Base-by-base conservation (phyloP, 345 rosid species). In the Pseudoturritis turrita region DNA sequence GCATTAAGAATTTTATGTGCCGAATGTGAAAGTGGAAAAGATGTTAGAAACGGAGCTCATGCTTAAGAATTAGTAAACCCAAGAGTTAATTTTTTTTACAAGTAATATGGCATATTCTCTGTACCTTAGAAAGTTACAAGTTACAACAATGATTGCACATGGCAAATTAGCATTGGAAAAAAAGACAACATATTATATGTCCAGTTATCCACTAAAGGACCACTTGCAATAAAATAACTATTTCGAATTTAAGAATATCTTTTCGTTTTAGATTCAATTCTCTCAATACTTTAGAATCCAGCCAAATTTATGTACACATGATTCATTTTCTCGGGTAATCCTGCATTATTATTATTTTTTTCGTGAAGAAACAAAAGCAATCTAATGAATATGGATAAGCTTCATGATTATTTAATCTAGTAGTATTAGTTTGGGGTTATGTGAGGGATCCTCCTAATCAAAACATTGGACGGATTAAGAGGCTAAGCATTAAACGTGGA, bases 141-240 rank as follows among this genome's bases (percentile, higher is more conserved):
- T 25, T 33, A 43, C 58, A 75, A 43, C 58, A 75, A 75, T 75
- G 58, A 75, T 75, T 44, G 57, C 65, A 75, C 62, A 53, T 61
- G 65, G 25, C 51, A 52, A 53, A 61, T 62, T 75, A 26, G 50
- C 44, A 55, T 31, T 68, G 35, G 44, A 54, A 10, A 29, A 33
- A 10, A 10, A 51, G 22, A n/a, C 59, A 29, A 31, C 41, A 33
- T 23, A 23, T 33, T 50, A 11, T 57, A 56, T 46, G 25, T 59
- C 5, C 25, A 49, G 43, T 75, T 75, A 75, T 61, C 70, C 64
- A 75, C 70, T 46, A 62, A 43, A 61, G 70, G 53, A 31, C 36
- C 51, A 75, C 69, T 61, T 61, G 15, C 60, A 44, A 45, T 46
- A 28, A 46, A 25, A 45, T 26, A 76, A 62, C 75, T 62, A 10